Conservation (phyloP, 2,329 filamentous ascomycete species). For the Blastomyces emzantsi region DNA sequence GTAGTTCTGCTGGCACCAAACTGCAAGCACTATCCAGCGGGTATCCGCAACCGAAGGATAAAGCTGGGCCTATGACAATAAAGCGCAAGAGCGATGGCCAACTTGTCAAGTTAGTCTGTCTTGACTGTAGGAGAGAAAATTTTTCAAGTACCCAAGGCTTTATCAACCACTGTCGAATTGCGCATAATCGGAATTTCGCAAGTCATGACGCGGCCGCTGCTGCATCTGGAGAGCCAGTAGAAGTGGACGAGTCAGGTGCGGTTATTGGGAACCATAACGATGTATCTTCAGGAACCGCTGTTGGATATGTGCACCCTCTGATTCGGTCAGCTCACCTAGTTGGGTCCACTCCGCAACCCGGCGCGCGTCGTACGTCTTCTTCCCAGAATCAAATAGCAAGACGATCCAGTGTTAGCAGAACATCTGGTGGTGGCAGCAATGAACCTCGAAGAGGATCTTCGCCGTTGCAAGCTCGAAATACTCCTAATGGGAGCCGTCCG, state of each 20-base stretch:
- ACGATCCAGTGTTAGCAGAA: conserved; percentile 11
- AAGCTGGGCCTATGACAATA: conserved; percentile 71
- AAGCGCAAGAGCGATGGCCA: conserved; percentile 74
- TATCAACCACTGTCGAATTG: conserved; percentile 97
- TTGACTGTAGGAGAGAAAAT: conserved; percentile 79
- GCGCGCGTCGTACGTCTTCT: conserved; percentile 16
- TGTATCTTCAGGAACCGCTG: conserved; percentile 24
- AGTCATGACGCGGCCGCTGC: conserved; percentile 91
- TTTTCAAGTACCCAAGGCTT: conserved; percentile 98
- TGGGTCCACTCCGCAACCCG: conserved; percentile 23
- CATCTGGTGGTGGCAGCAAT: conserved; percentile 12
- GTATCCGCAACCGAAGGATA: conserved; percentile 66
- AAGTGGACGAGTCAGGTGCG: conserved; percentile 52
- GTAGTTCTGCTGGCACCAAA: conserved; percentile 53
- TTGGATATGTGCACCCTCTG: conserved; percentile 54
- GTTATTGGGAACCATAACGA: conserved; percentile 35
- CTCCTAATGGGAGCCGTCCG: conserved; percentile 2
- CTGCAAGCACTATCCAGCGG: conserved; percentile 61
- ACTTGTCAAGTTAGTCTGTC: conserved; percentile 81
- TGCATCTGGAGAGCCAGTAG: conserved; percentile 74
- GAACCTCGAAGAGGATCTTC: conserved; percentile 12
- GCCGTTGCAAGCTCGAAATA: not conserved
- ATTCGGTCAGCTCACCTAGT: conserved; percentile 48
- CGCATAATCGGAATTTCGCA: conserved; percentile 86
- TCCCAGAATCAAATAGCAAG: conserved; percentile 11